Percentiles rank a stretch among this genome's conserved stretches.
Conservation (phyloP, 306 rosid genomes). For the Mucuna pruriens region DNA sequence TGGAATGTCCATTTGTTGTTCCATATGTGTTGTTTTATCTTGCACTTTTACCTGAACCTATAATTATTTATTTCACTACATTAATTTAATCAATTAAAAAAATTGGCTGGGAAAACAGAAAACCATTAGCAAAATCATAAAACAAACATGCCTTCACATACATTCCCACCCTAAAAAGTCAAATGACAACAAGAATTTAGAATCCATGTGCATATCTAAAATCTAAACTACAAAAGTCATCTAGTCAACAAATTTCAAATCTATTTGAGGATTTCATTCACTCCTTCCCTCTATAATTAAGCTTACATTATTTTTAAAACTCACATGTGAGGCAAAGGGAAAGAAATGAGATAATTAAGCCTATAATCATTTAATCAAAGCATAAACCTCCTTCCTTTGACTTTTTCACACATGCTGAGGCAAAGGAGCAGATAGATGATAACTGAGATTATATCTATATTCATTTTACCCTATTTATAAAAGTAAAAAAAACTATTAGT, state of each 20-base stretch:
- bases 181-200: conserved; percentile 21
- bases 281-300: conserved; percentile 18
- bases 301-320: conserved; percentile 23
- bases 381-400: conserved; percentile 13
- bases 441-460: conserved; percentile 3
- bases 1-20: conserved; percentile 25
- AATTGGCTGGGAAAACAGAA: conserved; percentile 31
- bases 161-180: conserved; percentile 23
- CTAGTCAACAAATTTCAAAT: conserved; percentile 10
- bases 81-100: conserved; percentile 12
- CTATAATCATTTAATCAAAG: conserved; percentile 1
- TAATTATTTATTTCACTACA: conserved; percentile 22
- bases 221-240: conserved; percentile 25
- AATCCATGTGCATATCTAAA: not conserved
- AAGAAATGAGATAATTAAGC: conserved; percentile 8
- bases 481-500: not conserved
- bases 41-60: not conserved
- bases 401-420: not conserved
- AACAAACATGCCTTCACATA: conserved; percentile 2
- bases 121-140: conserved; percentile 22
- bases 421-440: conserved; percentile 28
- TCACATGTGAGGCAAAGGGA: conserved; percentile 16
- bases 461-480: not conserved
- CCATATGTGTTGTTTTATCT: not conserved
- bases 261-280: conserved; percentile 18